Base-by-base conservation (phyloP, 352 stramenopile species). In the Pythium brachiatum region DNA sequence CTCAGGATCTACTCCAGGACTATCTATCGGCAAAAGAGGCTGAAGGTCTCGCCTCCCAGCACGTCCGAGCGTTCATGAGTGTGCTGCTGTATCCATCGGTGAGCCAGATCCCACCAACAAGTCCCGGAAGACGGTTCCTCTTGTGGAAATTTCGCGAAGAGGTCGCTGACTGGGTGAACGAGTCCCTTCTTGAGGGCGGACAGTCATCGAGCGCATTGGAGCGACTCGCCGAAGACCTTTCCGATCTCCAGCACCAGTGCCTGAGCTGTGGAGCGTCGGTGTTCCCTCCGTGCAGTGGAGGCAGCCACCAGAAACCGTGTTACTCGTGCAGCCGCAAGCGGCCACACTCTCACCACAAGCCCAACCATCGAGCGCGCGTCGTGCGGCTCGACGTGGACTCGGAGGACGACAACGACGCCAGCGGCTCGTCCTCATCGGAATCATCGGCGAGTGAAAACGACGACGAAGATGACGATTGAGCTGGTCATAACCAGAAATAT, bases 61-160 rank as follows among this genome's bases (percentile, higher is more conserved):
- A 66, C 20, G 39, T 66, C 11, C 38, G 26, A 39, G 39, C 31
- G 29, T 60, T 66, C 29, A 66, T 60, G 51, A 60, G 59, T 38
- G 59, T 60, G 21, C 39, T 66, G 15, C 59, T 66, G 1, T 66
- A 60, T 56, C 27, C n/a, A n/a, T 56, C 39, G 0, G 39, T 60
- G 11, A 51, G 60, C 9, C 20, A 43, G 15, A 48, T 66, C 2
- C 59, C 59, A 1, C 4, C 39, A 1, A 36, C 46, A 16, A 47
- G 38, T 13, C 38, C 51, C 15, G 59, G 59, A 20, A 39, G 59
- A 23, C 51, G 52, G 18, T 66, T 54, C 27, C 46, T 66, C n/a
- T 15, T 59, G 27, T 60, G 51, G 51, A 20, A 53, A 21, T 66
- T 66, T 25, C 59, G 59, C 9, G 59, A 66, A 56, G 41, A 66